Conservation (phyloP, 1,139 yeast genomes). For the Groenewaldozyma sp. region DNA sequence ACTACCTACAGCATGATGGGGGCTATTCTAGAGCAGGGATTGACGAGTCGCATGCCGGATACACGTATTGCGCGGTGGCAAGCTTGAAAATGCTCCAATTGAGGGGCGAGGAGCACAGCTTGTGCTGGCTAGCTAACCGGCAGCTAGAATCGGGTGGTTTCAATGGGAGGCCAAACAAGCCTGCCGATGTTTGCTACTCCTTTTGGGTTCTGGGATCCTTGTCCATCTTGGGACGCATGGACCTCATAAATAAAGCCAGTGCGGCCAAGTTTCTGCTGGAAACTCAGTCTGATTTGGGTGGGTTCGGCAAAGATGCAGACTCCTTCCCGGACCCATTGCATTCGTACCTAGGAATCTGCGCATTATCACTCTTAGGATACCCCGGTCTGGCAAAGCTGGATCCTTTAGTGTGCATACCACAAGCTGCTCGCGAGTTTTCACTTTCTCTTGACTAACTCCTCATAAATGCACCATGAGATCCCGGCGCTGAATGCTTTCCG, state of each 20-base stretch:
- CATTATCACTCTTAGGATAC: slow-evolving; percentile 23
- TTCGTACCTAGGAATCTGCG: slow-evolving; percentile 32
- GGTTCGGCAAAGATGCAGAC: slow-evolving; percentile 63
- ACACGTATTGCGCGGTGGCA: slow-evolving; percentile 78
- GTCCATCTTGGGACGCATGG: slow-evolving; percentile 30
- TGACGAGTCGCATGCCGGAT: slow-evolving; percentile 79
- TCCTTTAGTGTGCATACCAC: slow-evolving; percentile 19
- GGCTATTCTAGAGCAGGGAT: slow-evolving; percentile 47
- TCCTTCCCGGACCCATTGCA: slow-evolving; percentile 46
- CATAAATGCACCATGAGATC: slow-evolving; percentile 94
- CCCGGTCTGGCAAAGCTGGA: slow-evolving; percentile 17
- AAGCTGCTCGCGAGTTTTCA: slow-evolving; percentile 10
- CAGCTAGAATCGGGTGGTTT: slow-evolving; percentile 50
- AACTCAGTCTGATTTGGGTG: slow-evolving; percentile 73
- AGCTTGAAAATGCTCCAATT: slow-evolving; percentile 24
- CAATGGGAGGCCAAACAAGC: slow-evolving; percentile 81
- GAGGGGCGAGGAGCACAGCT: neutral
- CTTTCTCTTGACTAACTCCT: slow-evolving; percentile 42
- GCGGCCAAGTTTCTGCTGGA: slow-evolving; percentile 44
- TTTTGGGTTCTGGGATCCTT: slow-evolving; percentile 79
- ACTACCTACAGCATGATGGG: slow-evolving; percentile 51
- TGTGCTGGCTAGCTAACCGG: slow-evolving; percentile 13
- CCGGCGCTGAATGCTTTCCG: slow-evolving; percentile 91
- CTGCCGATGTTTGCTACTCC: slow-evolving; percentile 83
- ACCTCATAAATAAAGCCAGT: slow-evolving; percentile 33